Conservation (phyloP, 2,329 filamentous ascomycete genomes). For the Grosmannia penicillata region DNA sequence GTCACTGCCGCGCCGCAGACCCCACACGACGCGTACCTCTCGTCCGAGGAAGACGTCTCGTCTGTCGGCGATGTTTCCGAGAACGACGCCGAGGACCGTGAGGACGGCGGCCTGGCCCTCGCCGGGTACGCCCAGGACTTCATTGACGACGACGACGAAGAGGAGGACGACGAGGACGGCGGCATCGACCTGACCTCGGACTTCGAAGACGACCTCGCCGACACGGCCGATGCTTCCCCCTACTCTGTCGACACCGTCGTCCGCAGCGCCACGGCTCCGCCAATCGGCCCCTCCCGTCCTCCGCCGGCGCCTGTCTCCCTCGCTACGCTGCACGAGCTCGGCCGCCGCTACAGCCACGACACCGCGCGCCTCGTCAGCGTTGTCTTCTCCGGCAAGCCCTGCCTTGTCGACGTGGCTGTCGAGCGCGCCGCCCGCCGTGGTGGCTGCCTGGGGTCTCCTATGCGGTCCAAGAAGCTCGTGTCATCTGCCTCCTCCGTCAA, state of each 20-base stretch:
- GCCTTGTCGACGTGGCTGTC: conserved; percentile 32
- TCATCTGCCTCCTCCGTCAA: conserved; percentile 6
- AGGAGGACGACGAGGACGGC: conserved; percentile 17
- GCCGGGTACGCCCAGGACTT: too few relatives aligned
- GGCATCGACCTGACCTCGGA: neutral
- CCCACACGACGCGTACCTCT: conserved; percentile 47
- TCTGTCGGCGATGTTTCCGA: conserved; percentile 44
- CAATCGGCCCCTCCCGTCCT: conserved; percentile 1
- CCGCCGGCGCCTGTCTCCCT: conserved; percentile 9
- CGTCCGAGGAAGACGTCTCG: conserved; percentile 50
- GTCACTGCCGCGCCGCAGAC: conserved; percentile 15
- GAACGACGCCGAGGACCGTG: conserved; percentile 25
- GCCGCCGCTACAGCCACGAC: conserved; percentile 26
- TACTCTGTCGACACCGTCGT: neutral
- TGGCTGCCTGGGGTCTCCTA: conserved; percentile 9
- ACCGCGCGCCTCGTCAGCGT: conserved; percentile 45
- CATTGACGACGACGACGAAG: conserved; percentile 29
- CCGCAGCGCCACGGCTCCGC: conserved; percentile 7
- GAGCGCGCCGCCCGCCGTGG: conserved; percentile 12
- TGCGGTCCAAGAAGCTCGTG: conserved; percentile 17
- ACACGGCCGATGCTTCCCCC: neutral
- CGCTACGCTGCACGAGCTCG: neutral
- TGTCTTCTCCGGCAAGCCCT: conserved; percentile 43
- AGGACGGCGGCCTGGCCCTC: conserved; percentile 23
- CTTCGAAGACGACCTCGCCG: too few relatives aligned